Percentiles rank a stretch among this genome's conserved stretches.
Evolutionary conservation across 1,139 yeast species (phyloP).

Genomic region (Meyerozyma elateridarum): DNA sequence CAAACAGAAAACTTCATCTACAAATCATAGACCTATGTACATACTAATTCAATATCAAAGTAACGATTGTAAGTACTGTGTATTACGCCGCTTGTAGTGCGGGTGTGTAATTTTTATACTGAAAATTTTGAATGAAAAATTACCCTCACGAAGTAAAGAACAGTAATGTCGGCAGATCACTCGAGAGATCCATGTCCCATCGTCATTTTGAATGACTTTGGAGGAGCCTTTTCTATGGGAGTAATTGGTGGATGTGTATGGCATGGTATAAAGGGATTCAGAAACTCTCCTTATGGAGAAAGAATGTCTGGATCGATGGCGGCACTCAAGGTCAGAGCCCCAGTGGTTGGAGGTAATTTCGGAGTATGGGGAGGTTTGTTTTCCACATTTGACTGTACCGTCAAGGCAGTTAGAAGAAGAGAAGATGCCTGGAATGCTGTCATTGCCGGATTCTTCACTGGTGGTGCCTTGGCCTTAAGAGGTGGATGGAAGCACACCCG

Average conservation of each 20-base stretch:
- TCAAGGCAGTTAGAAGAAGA: constrained; percentile 91
- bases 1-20: too few relatives aligned
- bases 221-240: constrained; percentile 99
- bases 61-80: too few relatives aligned
- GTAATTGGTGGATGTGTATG: constrained; percentile 95
- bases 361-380: constrained; percentile 99
- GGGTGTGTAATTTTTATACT: too few relatives aligned
- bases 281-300: constrained; percentile 96
- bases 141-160: too few relatives aligned
- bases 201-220: constrained; percentile 92
- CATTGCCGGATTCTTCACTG: constrained; percentile 96
- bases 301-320: constrained; percentile 84
- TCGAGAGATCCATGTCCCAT: constrained; percentile 99
- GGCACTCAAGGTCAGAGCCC: constrained; percentile 94
- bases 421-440: constrained; percentile 99
- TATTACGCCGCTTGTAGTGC: too few relatives aligned
- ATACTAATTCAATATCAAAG: too few relatives aligned
- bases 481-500: constrained; percentile 98
- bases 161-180: constrained; percentile 97
- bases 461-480: constrained; percentile 96
- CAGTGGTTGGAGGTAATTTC: constrained; percentile 97
- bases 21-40: too few relatives aligned
- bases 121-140: too few relatives aligned
- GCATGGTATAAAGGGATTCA: constrained; percentile 98
- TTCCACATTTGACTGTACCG: constrained; percentile 92